Conservation (phyloP, 331 rosid genomes). For the Malus hybrid region DNA sequence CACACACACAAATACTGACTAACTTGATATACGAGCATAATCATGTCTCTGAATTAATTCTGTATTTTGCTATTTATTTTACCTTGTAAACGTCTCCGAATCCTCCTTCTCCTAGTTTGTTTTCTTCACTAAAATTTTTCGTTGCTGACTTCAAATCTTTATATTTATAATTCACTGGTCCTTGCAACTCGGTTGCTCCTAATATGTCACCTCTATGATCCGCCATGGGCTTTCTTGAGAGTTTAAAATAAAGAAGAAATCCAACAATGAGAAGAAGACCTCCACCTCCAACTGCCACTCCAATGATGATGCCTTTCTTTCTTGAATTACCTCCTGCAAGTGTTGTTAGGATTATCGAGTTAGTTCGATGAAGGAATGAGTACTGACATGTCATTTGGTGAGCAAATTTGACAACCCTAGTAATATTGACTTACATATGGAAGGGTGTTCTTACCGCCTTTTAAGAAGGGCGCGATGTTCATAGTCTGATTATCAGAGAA, state of each 20-base stretch:
- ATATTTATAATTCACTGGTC: conserved; percentile 40
- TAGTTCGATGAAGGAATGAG: too few relatives aligned
- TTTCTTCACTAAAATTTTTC: conserved; percentile 36
- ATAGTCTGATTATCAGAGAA: conserved; percentile 48
- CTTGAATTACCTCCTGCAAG: conserved; percentile 34
- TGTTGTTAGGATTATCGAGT: not conserved
- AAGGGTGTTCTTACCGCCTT: conserved; percentile 24
- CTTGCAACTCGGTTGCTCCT: conserved; percentile 57
- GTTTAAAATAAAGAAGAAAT: conserved; percentile 22
- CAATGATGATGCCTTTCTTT: conserved; percentile 50
- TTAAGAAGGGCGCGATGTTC: conserved; percentile 36
- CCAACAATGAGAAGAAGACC: conserved; percentile 38
- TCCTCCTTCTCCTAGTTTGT: conserved; percentile 71
- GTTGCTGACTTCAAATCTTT: conserved; percentile 59
- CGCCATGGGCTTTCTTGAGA: conserved; percentile 22
- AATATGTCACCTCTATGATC: conserved; percentile 19
- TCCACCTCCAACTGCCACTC: conserved; percentile 63
- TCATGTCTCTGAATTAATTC: too few relatives aligned
- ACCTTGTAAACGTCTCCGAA: conserved; percentile 75
- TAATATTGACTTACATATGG: too few relatives aligned
- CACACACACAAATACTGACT: too few relatives aligned
- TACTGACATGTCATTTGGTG: not conserved
- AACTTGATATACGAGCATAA: too few relatives aligned
- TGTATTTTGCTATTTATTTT: not conserved
- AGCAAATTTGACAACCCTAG: not conserved